Base-by-base conservation (phyloP, 2,329 filamentous ascomycete species). In the Diaporthe sp. region DNA sequence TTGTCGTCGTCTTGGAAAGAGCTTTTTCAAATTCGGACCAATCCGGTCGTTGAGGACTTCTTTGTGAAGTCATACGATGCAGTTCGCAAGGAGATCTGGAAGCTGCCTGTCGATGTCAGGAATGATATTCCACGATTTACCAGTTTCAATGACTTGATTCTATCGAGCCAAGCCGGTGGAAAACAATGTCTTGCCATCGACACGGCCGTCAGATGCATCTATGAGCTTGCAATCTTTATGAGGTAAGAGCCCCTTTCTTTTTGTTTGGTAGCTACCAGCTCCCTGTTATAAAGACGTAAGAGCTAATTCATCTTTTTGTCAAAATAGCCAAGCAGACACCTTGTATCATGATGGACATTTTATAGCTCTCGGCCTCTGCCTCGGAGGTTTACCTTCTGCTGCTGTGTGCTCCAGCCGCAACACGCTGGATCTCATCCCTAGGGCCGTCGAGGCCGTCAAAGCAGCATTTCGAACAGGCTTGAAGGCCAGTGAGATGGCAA, bases 71-170 rank as follows among this genome's bases (percentile, higher is more conserved):
- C 68, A 17, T 57, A 71, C n/a, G 34, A 71, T 39, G 68, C 68
- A 3, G 37, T 71, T 28, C 68, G 68, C n/a, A 31, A 12, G 7
- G 68, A 71, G n/a, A 71, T 71, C 19, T 71, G 34, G 74, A 74
- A 67, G 39, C 78, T 79, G 22, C 76, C 78, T 9, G 9, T 44
- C 22, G 67, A 77, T 31, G 55, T 74, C 34, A 76, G 78, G 44
- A 69, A 77, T 25, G 67, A 76, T 28, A 73, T 79, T 3, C 78
- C 78, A 19, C 74, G 78, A 17, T 78, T 79, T 39, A 79, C 78
- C 10, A 75, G 77, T 51, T 51, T 77, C 28, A 74, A 79, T 39
- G 78, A 79, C 34, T 55, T 79, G 17, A 37, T 79, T 25, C 42
- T 78, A 22, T 79, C 72, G 74, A 78, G 77, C 22, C 75, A 76